phyloP scores from a whole-genome alignment of 169 alveolate species.

The Amoebophrya sp. region DNA sequence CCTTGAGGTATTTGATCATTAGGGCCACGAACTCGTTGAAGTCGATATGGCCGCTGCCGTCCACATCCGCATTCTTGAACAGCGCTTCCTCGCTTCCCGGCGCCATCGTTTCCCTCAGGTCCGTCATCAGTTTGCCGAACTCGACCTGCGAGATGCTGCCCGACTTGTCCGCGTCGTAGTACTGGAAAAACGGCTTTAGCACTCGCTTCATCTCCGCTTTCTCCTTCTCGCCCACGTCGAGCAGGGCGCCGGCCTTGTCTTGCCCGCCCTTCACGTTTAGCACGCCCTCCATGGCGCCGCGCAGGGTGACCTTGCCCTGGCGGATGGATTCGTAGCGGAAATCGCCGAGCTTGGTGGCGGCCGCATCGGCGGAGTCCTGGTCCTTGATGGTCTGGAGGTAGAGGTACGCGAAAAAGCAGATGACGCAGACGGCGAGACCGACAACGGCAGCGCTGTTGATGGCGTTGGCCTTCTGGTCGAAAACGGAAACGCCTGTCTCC shows the following conservation, averaged over 20 bases:
- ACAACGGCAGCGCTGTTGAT: background rate
- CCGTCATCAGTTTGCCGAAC: background rate
- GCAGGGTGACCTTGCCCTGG: background rate
- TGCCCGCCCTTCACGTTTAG: background rate
- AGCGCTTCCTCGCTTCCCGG: background rate
- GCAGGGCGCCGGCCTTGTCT: background rate
- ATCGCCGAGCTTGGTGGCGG: background rate
- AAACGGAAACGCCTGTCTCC: background rate
- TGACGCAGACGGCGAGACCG: background rate
- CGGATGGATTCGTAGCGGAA: background rate
- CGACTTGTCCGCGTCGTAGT: constrained; percentile 12
- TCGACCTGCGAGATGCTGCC: background rate
- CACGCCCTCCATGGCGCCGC: constrained; percentile 9
- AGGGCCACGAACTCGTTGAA: constrained; percentile 9
- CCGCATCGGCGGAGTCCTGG: background rate
- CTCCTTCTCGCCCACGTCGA: background rate
- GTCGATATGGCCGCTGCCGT: background rate
- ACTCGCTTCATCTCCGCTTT: background rate
- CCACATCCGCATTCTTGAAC: background rate
- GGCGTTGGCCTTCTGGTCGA: background rate
- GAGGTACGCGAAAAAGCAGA: background rate
- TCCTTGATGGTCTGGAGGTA: background rate
- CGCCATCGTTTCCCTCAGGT: background rate
- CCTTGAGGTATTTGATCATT: background rate
- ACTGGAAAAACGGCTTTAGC: background rate